Percentiles rank a stretch among this genome's conserved stretches.
These are phyloP conservation scores for Lonicera japonica DNA, from an alignment of 129 eudicot genomes.

Conservation along the genomic window DNA sequence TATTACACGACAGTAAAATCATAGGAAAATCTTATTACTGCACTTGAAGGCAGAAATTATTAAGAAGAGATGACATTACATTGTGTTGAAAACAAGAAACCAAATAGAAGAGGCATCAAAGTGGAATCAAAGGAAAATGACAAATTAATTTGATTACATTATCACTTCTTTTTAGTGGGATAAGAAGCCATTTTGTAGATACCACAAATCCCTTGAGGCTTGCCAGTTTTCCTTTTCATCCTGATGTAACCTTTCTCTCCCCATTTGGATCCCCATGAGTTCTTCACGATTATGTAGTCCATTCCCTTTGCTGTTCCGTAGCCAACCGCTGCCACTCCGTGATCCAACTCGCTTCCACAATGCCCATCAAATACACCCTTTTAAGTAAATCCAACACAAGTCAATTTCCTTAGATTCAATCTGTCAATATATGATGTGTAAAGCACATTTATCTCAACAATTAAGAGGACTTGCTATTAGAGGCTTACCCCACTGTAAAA, in stretches of 20 bases:
- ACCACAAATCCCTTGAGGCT: conserved; percentile 60
- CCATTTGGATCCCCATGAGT: conserved; percentile 80
- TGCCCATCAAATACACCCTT: conserved; percentile 72
- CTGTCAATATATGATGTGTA: neutral
- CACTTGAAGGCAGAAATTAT: too few species aligned
- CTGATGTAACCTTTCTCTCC: conserved; percentile 81
- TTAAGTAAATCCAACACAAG: neutral
- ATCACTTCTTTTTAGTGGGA: conserved; percentile 50
- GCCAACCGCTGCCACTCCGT: conserved; percentile 75
- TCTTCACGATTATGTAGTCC: conserved; percentile 52
- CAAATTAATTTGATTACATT: neutral
- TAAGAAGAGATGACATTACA: neutral
- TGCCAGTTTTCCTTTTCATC: conserved; percentile 65
- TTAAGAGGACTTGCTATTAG: too few species aligned
- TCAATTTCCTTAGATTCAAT: neutral
- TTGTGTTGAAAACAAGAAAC: neutral
- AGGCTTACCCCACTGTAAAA: conserved; percentile 85
- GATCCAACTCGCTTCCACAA: conserved; percentile 68
- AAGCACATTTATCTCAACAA: too few species aligned
- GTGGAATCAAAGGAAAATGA: neutral
- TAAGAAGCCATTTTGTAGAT: conserved; percentile 72
- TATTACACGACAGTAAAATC: too few species aligned
- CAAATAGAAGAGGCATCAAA: neutral
- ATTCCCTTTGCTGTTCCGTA: conserved; percentile 57
- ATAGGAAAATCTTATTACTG: too few species aligned